Conservation (phyloP, 108 stramenopile genomes). For the Chaetoceros muelleri region DNA sequence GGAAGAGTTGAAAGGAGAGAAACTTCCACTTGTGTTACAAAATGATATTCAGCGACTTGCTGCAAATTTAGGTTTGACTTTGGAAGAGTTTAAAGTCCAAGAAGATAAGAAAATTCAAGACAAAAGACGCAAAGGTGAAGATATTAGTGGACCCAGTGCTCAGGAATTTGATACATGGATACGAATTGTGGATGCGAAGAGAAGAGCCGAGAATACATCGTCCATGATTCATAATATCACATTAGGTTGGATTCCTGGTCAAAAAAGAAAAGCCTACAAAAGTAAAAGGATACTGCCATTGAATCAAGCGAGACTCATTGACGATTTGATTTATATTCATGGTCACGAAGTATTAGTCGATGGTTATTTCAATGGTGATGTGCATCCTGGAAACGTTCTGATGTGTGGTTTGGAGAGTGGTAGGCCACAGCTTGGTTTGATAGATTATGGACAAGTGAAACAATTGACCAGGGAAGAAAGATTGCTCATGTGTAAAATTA, state of each 20-base stretch:
- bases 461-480: conserved; percentile 45
- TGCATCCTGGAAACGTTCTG: conserved; percentile 57
- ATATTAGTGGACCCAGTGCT: conserved; percentile 45
- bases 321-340: conserved; percentile 61
- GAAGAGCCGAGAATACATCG: conserved; percentile 29
- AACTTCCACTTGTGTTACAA: conserved; percentile 54
- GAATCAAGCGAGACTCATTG: conserved; percentile 76
- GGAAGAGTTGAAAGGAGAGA: conserved; percentile 70
- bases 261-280: conserved; percentile 21
- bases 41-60: conserved; percentile 43
- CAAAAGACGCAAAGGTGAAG: conserved; percentile 29
- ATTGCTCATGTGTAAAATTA: conserved; percentile 49
- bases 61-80: conserved; percentile 24
- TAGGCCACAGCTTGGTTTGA: conserved; percentile 55
- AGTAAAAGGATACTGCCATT: conserved; percentile 44
- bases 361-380: conserved; percentile 67
- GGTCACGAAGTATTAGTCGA: conserved; percentile 63
- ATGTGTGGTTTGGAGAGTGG: conserved; percentile 54
- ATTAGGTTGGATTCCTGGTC: conserved; percentile 53
- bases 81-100: conserved; percentile 24
- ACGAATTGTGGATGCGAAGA: conserved; percentile 33
- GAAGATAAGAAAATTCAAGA: conserved; percentile 27
- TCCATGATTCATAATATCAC: conserved; percentile 37
- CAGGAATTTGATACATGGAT: conserved; percentile 50
- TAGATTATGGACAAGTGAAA: conserved; percentile 84